A percentile compares a stretch with the other conserved stretches of the same genome.
Evolutionary conservation across 768 basidiomycete species (phyloP).

Genomic region (Hericium rajendrae): DNA sequence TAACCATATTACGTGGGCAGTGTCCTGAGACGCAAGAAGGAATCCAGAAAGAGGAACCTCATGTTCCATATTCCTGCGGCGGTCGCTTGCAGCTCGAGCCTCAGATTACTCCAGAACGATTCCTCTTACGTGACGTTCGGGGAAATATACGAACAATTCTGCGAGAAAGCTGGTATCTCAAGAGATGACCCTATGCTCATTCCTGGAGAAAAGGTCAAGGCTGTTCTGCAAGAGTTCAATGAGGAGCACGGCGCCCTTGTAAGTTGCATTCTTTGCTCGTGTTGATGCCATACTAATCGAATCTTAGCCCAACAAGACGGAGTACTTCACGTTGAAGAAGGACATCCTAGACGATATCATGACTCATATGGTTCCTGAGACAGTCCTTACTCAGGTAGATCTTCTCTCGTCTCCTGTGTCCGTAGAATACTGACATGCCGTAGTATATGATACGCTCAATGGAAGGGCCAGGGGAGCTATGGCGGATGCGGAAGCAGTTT

Average conservation of each 20-base stretch:
- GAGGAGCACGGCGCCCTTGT: constrained; percentile 34
- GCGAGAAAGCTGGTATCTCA: constrained; percentile 60
- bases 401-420: not conserved
- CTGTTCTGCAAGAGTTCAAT: constrained; percentile 51
- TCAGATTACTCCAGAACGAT: constrained; percentile 86
- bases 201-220: constrained; percentile 76
- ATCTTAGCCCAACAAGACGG: constrained; percentile 46
- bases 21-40: constrained; percentile 78
- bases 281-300: not conserved
- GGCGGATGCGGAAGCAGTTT: constrained; percentile 98
- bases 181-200: constrained; percentile 85
- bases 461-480: constrained; percentile 74
- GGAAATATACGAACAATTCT: constrained; percentile 91
- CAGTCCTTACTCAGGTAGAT: constrained; percentile 70
- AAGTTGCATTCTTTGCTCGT: constrained; percentile 7
- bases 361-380: constrained; percentile 83
- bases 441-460: constrained; percentile 91
- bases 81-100: constrained; percentile 71
- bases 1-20: constrained; percentile 29
- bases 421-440: not conserved
- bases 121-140: constrained; percentile 84
- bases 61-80: constrained; percentile 86
- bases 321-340: constrained; percentile 64
- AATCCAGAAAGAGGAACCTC: constrained; percentile 85
- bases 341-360: constrained; percentile 85